A percentile compares a stretch with the other conserved stretches of the same genome.
These are phyloP conservation scores for Aspergillus bombycis DNA, from an alignment of 2,329 filamentous ascomycete species.

Conservation along the genomic window DNA sequence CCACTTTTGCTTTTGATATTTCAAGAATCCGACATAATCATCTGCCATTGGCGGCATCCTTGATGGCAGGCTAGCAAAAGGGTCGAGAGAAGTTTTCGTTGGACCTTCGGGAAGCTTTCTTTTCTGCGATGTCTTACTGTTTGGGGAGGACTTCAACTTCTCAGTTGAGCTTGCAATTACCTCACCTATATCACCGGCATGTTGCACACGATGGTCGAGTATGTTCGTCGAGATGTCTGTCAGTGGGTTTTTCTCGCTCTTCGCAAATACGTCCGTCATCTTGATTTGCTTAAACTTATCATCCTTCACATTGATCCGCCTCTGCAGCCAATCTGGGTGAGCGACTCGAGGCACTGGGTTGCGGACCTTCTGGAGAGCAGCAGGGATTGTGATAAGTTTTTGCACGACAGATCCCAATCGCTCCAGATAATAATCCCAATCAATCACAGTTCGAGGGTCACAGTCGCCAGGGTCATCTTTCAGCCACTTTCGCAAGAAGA, in stretches of 20 bases:
- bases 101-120: slow-evolving; percentile 72
- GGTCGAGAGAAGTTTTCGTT: slow-evolving; percentile 67
- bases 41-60: slow-evolving; percentile 82
- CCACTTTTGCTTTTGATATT: slow-evolving; percentile 99
- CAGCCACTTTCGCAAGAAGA: slow-evolving; percentile 92
- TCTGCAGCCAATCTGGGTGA: slow-evolving; percentile 95
- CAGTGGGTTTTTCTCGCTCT: slow-evolving; percentile 65
- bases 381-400: slow-evolving; percentile 98
- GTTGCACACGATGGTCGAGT: slow-evolving; percentile 58
- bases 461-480: slow-evolving; percentile 90
- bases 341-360: slow-evolving; percentile 93
- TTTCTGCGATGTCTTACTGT: slow-evolving; percentile 62
- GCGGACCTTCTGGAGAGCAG: slow-evolving; percentile 88
- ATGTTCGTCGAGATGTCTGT: slow-evolving; percentile 71
- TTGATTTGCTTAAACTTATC: slow-evolving; percentile 99
- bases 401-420: slow-evolving; percentile 96
- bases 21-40: slow-evolving; percentile 84
- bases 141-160: slow-evolving; percentile 66
- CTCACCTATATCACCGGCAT: slow-evolving; percentile 76
- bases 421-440: slow-evolving; percentile 97
- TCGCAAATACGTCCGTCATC: slow-evolving; percentile 85
- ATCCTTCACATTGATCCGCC: slow-evolving; percentile 90
- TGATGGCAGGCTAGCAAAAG: slow-evolving; percentile 78
- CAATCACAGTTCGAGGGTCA: slow-evolving; percentile 84
- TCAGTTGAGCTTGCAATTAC: slow-evolving; percentile 66